Evolutionary conservation across 2,329 filamentous ascomycete species (phyloP).

Genomic region (Hirsutella thompsonii): DNA sequence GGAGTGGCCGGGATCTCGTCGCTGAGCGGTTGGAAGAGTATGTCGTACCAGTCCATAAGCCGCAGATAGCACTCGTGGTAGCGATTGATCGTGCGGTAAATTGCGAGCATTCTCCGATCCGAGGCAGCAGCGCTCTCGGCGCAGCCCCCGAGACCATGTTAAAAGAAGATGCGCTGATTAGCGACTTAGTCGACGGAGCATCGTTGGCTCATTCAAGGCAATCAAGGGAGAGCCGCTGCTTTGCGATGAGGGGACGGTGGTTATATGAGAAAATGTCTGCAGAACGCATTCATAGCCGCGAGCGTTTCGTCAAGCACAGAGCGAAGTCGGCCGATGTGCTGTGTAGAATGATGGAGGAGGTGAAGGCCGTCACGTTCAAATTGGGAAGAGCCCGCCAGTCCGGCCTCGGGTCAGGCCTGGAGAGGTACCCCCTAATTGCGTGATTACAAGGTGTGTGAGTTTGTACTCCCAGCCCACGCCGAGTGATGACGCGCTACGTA

Average conservation of each 20-base stretch:
- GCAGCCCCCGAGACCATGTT: slow-evolving; percentile 37
- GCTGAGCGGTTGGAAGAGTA: no score
- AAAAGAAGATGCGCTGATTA: slow-evolving; percentile 12
- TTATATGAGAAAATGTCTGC: no score
- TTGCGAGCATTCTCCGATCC: slow-evolving; percentile 14
- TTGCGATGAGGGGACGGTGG: not conserved
- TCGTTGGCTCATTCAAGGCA: slow-evolving; percentile 11
- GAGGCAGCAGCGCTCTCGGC: slow-evolving; percentile 35
- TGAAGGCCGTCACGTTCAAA: not conserved
- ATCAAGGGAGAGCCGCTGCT: not conserved
- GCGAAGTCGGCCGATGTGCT: not conserved
- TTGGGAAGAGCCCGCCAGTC: not conserved
- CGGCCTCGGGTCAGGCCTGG: slow-evolving; percentile 4
- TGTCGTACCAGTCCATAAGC: not conserved
- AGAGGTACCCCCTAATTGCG: not conserved
- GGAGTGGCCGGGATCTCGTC: no score
- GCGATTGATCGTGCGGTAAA: not conserved
- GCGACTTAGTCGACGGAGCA: slow-evolving; percentile 13
- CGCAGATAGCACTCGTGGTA: not conserved
- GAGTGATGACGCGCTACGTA: no score
- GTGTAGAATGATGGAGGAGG: not conserved
- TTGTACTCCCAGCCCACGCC: no score
- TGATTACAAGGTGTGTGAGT: no score
- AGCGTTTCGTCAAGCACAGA: no score
- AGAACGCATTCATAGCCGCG: no score